Evolutionary conservation across 257 asterid species (phyloP), one percentile per base, ranked within the genome.

Genomic region (Scutellaria baicalensis): DNA sequence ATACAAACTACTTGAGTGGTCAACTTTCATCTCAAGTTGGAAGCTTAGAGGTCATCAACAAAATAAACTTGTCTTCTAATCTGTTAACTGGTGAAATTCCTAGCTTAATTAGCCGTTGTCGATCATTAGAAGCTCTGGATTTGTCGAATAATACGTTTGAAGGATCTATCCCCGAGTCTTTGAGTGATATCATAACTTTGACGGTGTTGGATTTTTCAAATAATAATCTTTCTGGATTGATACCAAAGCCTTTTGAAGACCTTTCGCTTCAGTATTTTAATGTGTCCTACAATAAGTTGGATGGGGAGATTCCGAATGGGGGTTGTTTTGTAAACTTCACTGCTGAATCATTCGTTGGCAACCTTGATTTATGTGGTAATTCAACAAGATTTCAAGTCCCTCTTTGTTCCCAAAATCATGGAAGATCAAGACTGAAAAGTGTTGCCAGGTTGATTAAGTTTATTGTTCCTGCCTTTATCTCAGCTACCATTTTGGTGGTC

Each of bases 1-100:
- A 76, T 1, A 66, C 76, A 9, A 79, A 79, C 66, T 2, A 1
- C 6, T 23, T 68, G 65, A 55, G 18, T 4, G 74, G 74, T 7
- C 12, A 43, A 4, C 57, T 69, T 42, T 50, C 74, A 1, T 1
- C 10, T 42, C 47, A 69, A 20, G 11, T 69, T 9, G 57, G 47
- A 27, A 23, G 10, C 1, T 56, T 69, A 47, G 44, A 4, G 13
- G 36, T 21, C 27, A 23, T 56, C 9, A 4, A 42, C 23, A 5
- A 0, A 0, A 11, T 56, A 7, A 36, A 43, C 66, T 43, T 68
- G 21, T 68, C 57, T 1, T 55, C 36, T 0, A 68, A 68, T 20
- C 38, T 21, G 8, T 21, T 68, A 5, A 4, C 9, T 2, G 64
- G 56, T 8, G 39, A 54, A 11, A 40, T 68, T 68, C 73, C 73